Percentiles rank a stretch among this genome's conserved stretches.
These are phyloP conservation scores for Ceratobasidium theobromae DNA, from an alignment of 1,284 basidiomycete genomes.

Conservation along the genomic window DNA sequence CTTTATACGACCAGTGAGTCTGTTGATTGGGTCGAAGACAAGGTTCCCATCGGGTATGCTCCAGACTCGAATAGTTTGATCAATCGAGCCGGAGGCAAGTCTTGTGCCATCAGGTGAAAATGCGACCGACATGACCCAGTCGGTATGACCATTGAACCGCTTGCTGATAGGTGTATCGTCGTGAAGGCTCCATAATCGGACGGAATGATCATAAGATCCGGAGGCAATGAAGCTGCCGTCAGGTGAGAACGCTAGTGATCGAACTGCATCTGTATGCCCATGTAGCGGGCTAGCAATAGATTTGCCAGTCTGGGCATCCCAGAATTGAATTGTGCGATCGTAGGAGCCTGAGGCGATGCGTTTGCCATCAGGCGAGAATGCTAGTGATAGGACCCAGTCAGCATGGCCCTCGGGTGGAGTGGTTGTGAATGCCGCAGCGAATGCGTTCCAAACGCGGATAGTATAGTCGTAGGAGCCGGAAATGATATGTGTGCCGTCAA, in stretches of 20 bases:
- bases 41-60: too few relatives aligned
- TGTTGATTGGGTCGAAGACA: too few relatives aligned
- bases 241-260: slow-evolving; percentile 21
- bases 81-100: too few relatives aligned
- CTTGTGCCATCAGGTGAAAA: too few relatives aligned
- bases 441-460: slow-evolving; percentile 6
- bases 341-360: background rate
- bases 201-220: background rate
- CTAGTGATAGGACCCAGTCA: background rate
- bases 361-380: slow-evolving; percentile 15
- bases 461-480: slow-evolving; percentile 11
- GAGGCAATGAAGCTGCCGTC: slow-evolving; percentile 20
- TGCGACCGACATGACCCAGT: too few relatives aligned
- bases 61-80: too few relatives aligned
- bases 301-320: background rate
- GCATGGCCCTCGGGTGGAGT: background rate
- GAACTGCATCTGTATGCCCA: background rate
- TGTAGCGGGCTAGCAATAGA: background rate
- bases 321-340: slow-evolving; percentile 2
- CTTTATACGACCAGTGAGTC: too few relatives aligned
- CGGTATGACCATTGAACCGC: too few relatives aligned
- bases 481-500: background rate
- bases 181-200: slow-evolving; percentile 22
- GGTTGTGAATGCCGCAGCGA: background rate
- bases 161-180: too few relatives aligned